phyloP scores from a whole-genome alignment of 176 grass and related monocot genomes.

The Aegilops bicornis region DNA sequence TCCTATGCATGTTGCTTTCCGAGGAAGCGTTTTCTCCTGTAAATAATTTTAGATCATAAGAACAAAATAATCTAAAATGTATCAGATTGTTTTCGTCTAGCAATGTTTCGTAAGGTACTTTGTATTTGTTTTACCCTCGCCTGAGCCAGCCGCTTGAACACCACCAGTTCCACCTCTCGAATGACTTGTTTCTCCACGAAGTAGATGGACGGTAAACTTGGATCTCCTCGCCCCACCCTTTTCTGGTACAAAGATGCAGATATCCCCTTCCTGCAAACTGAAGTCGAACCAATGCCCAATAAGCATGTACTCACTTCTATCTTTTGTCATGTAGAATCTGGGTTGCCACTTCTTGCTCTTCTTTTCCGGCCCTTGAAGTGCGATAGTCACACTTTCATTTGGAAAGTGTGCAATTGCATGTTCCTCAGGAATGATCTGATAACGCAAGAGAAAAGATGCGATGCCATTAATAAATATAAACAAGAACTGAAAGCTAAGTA shows the following conservation, averaged over 20 bases:
- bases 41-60: neutral
- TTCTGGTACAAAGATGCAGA: constrained; percentile 31
- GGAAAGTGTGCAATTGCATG: constrained; percentile 7
- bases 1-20: neutral
- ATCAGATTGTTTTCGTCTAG: too few relatives aligned
- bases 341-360: constrained; percentile 42
- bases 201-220: constrained; percentile 37
- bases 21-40: neutral
- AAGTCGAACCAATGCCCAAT: constrained; percentile 43
- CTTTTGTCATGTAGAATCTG: constrained; percentile 5
- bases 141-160: neutral
- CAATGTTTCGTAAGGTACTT: too few relatives aligned
- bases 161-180: neutral
- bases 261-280: constrained; percentile 42
- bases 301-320: neutral
- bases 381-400: neutral
- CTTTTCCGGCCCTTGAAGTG: constrained; percentile 21
- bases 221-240: constrained; percentile 8
- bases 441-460: neutral
- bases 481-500: neutral
- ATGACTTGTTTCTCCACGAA: neutral
- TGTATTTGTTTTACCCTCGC: neutral
- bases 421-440: neutral
- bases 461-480: neutral
- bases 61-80: neutral